Evolutionary conservation across 768 basidiomycete species (phyloP).

Genomic region (Russula emetica): DNA sequence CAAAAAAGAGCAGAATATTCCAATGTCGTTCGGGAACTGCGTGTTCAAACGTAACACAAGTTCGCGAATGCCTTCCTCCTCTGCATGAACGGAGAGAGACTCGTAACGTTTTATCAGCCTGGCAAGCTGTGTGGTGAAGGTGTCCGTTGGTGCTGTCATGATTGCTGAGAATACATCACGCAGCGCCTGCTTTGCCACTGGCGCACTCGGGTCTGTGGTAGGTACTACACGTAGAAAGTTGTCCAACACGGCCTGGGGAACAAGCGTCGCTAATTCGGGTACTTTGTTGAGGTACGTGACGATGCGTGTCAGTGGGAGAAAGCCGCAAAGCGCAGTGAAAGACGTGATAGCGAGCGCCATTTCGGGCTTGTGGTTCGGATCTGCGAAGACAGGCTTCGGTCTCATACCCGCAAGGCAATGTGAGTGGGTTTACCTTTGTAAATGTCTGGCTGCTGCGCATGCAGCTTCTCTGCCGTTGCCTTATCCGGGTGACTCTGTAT

Average conservation of each 20-base stretch:
- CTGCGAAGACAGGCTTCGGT: slow-evolving; percentile 39
- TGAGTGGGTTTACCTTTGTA: slow-evolving; percentile 71
- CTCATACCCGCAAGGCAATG: slow-evolving; percentile 6
- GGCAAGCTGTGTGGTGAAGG: slow-evolving; percentile 52
- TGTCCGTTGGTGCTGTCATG: slow-evolving; percentile 67
- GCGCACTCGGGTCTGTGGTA: slow-evolving; percentile 42
- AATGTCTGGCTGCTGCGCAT: slow-evolving; percentile 57
- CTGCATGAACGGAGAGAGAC: slow-evolving; percentile 37
- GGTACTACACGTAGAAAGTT: slow-evolving; percentile 48
- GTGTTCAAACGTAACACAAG: slow-evolving; percentile 58
- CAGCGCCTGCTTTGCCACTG: slow-evolving; percentile 57
- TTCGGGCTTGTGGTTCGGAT: slow-evolving; percentile 97
- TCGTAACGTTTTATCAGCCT: slow-evolving; percentile 62
- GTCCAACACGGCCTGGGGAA: slow-evolving; percentile 52
- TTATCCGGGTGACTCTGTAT: slow-evolving; percentile 94
- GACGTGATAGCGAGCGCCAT: slow-evolving; percentile 96
- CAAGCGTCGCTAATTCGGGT: slow-evolving; percentile 72
- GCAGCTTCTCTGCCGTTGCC: slow-evolving; percentile 55
- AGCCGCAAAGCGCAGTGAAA: slow-evolving; percentile 90
- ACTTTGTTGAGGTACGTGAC: slow-evolving; percentile 59
- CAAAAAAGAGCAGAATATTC: slow-evolving; percentile 86
- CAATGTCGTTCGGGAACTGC: slow-evolving; percentile 91
- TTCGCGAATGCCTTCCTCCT: slow-evolving; percentile 48
- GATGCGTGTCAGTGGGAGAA: slow-evolving; percentile 75
- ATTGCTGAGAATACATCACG: slow-evolving; percentile 73